Evolutionary conservation across 345 rosid genomes (phyloP), one percentile per base, ranked within the genome.

Genomic region (Camelina neglecta): DNA sequence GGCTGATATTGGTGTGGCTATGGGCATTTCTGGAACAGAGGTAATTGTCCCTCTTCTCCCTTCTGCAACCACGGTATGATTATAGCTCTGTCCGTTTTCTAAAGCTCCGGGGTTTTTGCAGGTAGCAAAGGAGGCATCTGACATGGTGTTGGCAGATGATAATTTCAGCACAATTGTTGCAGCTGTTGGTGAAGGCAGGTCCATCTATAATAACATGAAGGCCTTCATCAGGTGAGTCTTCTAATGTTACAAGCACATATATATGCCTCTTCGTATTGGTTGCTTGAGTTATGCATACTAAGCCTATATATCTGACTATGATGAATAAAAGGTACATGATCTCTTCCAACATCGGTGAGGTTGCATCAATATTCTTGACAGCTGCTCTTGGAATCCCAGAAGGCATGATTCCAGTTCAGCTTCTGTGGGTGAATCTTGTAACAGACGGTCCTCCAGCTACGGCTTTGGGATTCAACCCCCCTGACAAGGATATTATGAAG

Each of bases 361-460:
- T 95, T 60, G 97, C 96, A 20, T 95, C 94, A 6, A 95, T 95
- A 73, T 95, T 95, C 74, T 79, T 95, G 73, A 95, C 99, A 2
- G 92, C 99, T 66, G 99, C 99, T 18, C 83, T 95, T 81, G 98
- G 99, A 67, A 95, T 95, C 81, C 99, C 99, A 2, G 99, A 95
- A 79, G 99, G 97, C 72, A 86, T 95, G 97, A 95, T 95, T 26
- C 99, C 98, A 0, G 99, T 95, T 65, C 99, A 95, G 85, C 97
- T 95, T 84, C 90, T 95, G 57, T 95, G 99, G 99, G 99, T 95
- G 26, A 95, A 95, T 81, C 97, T 95, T 24, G 99, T 95, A 20
- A 95, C 99, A 0, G 99, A 95, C 60, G 98, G 99, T 18, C 99
- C 99, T 33, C 98, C 99, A 51, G 99, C 99, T 45, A 95, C 99